Conservation (phyloP, 2,329 filamentous ascomycete genomes). For the Hirsutella minnesotensis region DNA sequence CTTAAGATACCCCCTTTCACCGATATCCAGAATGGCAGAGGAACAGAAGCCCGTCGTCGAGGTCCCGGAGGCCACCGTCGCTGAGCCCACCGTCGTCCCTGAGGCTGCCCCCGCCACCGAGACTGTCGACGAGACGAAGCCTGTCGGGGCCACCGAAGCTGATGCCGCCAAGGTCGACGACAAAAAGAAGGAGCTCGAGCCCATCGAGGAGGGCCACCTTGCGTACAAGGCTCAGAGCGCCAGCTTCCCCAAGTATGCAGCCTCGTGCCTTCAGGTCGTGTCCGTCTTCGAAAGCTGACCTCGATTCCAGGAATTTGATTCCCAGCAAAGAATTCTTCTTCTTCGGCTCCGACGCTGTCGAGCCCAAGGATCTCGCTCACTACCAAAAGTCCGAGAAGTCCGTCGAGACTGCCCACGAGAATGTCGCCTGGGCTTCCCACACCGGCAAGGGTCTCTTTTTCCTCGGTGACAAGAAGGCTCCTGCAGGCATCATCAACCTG, state of each 20-base stretch:
- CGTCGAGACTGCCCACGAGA: conserved; percentile 59
- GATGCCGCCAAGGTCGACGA: conserved; percentile 29
- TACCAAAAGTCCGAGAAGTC: conserved; percentile 89
- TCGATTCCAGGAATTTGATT: conserved; percentile 57
- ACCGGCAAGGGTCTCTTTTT: conserved; percentile 94
- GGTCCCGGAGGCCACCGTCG: conserved; percentile 23
- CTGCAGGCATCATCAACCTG: conserved; percentile 73
- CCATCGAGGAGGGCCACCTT: conserved; percentile 71
- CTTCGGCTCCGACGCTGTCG: conserved; percentile 63
- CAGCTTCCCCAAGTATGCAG: conserved; percentile 70
- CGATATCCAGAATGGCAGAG: conserved; percentile 55
- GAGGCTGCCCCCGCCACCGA: conserved; percentile 26
- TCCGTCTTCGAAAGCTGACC: background rate
- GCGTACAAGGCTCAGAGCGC: conserved; percentile 84
- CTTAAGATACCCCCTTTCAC: conserved; percentile 9
- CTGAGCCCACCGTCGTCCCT: conserved; percentile 19
- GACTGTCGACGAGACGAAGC: conserved; percentile 28
- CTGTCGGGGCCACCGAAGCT: conserved; percentile 22
- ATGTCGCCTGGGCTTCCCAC: conserved; percentile 79
- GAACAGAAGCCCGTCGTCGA: conserved; percentile 52
- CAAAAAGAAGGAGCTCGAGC: conserved; percentile 45
- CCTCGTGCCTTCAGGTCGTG: background rate
- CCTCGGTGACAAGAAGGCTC: conserved; percentile 74
- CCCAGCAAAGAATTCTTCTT: conserved; percentile 92
- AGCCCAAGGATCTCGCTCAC: conserved; percentile 58